Evolutionary conservation across 2,329 filamentous ascomycete genomes (phyloP), one percentile per base, ranked within the genome.

Genomic region (Penicillium sp.): DNA sequence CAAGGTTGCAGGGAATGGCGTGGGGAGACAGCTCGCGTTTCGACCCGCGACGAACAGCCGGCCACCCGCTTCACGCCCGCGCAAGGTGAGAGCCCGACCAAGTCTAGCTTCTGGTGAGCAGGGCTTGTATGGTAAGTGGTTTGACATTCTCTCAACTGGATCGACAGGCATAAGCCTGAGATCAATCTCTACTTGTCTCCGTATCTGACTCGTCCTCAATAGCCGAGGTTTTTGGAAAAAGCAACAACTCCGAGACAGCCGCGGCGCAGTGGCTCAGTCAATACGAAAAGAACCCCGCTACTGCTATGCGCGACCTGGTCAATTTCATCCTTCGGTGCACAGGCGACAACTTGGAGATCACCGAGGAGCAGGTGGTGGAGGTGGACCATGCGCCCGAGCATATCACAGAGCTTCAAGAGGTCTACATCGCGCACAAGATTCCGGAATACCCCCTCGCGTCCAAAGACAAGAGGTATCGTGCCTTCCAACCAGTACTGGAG

Each of bases 371-470:
- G 65, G 88, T 96, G 54, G 83, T 85, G 56, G 91, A 98, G 65
- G 83, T 89, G 6, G 93, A 98, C 65, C 90, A 93, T 62, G 88
- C 85, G 41, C 82, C 87, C 13, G 84, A 83, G 62, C 84, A 83
- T 62, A 74, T 98, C 39, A 76, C 79, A 24, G 90, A 97, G 60
- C 76, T 98, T n/a, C 88, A 96, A 68, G 84, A 87, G 52, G 83
- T 90, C 52, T 95, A 90, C 64, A 85, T 93, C 67, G 82, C 84
- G 75, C 80, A 86, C 77, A 82, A 86, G 65, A 85, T 91, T 43
- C 85, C 86, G 29, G 93, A 97, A 42, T 98, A 98, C 62, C 93
- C 93, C 35, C 79, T 98, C 39, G 86, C 95, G 49, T 86, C 89
- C 12, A 90, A 84, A 69, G 79, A 84, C 35, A 91, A 86, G 66